Conservation (phyloP, 1,284 basidiomycete genomes). For the Leccinum solheimii region DNA sequence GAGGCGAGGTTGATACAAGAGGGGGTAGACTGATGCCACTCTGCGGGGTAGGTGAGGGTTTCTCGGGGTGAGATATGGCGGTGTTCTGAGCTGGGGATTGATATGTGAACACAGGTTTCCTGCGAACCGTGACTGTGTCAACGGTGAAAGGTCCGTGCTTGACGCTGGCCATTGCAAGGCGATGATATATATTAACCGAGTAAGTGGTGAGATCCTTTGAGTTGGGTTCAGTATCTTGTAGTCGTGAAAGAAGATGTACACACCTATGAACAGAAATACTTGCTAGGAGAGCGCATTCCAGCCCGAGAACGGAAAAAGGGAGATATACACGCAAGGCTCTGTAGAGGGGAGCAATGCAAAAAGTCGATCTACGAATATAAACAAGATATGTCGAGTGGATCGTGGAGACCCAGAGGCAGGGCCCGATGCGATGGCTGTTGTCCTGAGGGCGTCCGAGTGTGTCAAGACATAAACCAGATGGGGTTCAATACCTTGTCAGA, state of each 20-base stretch:
- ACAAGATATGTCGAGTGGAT: slow-evolving; percentile 26
- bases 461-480: slow-evolving; percentile 30
- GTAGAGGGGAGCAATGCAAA: slow-evolving; percentile 2
- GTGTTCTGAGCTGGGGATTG: slow-evolving; percentile 44
- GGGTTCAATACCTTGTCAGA: slow-evolving; percentile 18
- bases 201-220: slow-evolving; percentile 14
- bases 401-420: slow-evolving; percentile 12
- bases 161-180: slow-evolving; percentile 25
- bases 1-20: slow-evolving; percentile 5
- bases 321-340: slow-evolving; percentile 19
- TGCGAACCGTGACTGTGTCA: slow-evolving; percentile 35
- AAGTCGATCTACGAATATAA: slow-evolving; percentile 24
- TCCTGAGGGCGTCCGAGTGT: slow-evolving; percentile 15
- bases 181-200: slow-evolving; percentile 10
- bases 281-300: slow-evolving; percentile 26
- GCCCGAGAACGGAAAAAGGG: slow-evolving; percentile 9
- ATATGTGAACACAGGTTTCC: slow-evolving; percentile 53
- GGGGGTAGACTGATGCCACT: slow-evolving; percentile 12
- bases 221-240: slow-evolving; percentile 5
- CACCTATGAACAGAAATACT: slow-evolving; percentile 25
- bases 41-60: slow-evolving; percentile 10
- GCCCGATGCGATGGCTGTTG: slow-evolving; percentile 8
- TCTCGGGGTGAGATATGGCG: slow-evolving; percentile 18
- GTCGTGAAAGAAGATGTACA: slow-evolving; percentile 1
- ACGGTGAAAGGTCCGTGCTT: slow-evolving; percentile 17